Conservation (phyloP, 2,329 filamentous ascomycete genomes). For the Coleophoma eucalyptorum region DNA sequence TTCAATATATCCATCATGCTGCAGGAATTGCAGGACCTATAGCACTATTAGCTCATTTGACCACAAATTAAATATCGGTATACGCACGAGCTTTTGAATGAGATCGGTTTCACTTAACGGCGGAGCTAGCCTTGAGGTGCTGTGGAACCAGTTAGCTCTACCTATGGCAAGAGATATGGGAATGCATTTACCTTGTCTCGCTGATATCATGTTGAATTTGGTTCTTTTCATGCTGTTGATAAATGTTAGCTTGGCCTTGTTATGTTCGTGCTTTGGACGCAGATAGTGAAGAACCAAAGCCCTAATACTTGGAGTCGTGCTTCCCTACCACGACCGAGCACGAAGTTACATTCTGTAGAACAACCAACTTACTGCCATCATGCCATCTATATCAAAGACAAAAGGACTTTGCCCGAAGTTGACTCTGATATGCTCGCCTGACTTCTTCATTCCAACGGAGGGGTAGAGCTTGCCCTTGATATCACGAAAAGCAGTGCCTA, state of each 20-base stretch:
- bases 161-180: too few relatives aligned
- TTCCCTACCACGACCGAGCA: too few relatives aligned
- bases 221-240: constrained; percentile 21
- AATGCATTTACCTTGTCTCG: constrained; percentile 33
- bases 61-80: too few relatives aligned
- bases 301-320: too few relatives aligned
- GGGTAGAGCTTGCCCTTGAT: constrained; percentile 64
- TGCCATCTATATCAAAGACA: constrained; percentile 83
- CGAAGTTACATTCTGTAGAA: too few relatives aligned
- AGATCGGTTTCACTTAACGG: constrained; percentile 73
- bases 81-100: constrained; percentile 70
- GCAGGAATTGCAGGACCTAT: constrained; percentile 75
- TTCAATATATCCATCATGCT: constrained; percentile 93
- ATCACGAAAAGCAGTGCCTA: constrained; percentile 69
- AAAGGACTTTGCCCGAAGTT: constrained; percentile 76
- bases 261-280: neutral
- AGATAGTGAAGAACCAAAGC: neutral
- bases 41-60: neutral
- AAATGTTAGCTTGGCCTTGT: neutral
- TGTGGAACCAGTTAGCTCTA: constrained; percentile 4
- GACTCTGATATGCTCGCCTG: constrained; percentile 55
- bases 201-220: constrained; percentile 45
- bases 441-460: constrained; percentile 60
- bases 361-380: constrained; percentile 63
- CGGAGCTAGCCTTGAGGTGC: constrained; percentile 42